Evolutionary conservation across 306 rosid genomes (phyloP), one percentile per base, ranked within the genome.

Genomic region (Erythrophleum fordii): DNA sequence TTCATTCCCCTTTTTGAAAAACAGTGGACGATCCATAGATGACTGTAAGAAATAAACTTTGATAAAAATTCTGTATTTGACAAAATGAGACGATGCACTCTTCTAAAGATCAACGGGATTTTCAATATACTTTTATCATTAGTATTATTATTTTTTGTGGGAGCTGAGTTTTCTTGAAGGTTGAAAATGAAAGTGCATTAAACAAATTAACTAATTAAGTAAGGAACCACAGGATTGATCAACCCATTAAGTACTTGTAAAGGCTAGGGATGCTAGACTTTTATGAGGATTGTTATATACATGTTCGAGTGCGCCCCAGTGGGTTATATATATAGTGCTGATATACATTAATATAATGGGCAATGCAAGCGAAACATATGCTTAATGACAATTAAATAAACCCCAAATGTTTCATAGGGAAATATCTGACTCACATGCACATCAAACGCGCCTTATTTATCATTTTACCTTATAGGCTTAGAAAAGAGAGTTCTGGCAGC

Each of bases 231-330:
- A 72, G 13, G 66, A 22, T 4, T 26, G 66, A 59, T 16, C 34
- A 11, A 11, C 7, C 7, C 69, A 41, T 71, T 41, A 68, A 86
- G 71, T 83, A 83, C 77, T 62, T 74, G 49, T 78, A 83, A 87
- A 87, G 87, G 84, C 83, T 26, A 26, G 66, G 10, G 4, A 26
- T 12, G 81, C 66, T 65, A 83, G 77, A 45, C 72, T 56, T 60
- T 73, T 23, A 5, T 44, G 71, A 23, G 61, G 56, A 77, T 64
- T 74, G 56, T 14, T 20, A 49, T 73, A 44, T 64, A 11, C n/a
- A n/a, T 51, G 49, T 44, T 59, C 60, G 3, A 46, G 65, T 59
- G 42, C 58, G 29, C 69, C 29, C 55, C 79, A 83, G 13, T 16
- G 22, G 22, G 34, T 56, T 34, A 22, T 22, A 23, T 8, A 22